Conservation (phyloP, 2,329 filamentous ascomycete genomes). For the Fusarium oligoseptatum region DNA sequence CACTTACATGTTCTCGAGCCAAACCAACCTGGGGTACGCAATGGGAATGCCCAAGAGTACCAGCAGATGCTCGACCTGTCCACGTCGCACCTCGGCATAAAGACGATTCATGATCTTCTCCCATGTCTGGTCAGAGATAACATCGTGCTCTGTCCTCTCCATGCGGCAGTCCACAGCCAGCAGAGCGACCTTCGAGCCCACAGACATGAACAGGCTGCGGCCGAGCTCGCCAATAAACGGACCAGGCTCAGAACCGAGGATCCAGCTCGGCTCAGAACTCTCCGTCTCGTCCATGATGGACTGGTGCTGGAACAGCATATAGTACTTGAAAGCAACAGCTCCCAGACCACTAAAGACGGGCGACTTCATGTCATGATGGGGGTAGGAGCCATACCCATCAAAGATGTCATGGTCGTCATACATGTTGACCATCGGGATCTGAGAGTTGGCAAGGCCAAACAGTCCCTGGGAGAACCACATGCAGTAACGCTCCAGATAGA, state of each 20-base stretch:
- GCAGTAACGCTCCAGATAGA: conserved; percentile 89
- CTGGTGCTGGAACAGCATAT: conserved; percentile 98
- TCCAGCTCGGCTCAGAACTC: conserved; percentile 89
- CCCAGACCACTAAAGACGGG: conserved; percentile 92
- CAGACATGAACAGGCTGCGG: conserved; percentile 85
- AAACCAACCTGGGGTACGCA: conserved; percentile 81
- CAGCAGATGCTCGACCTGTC: conserved; percentile 89
- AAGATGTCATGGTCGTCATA: conserved; percentile 96
- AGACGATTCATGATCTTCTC: conserved; percentile 89
- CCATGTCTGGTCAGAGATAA: conserved; percentile 85
- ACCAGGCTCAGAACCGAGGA: conserved; percentile 82
- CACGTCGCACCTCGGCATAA: conserved; percentile 83
- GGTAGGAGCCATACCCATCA: conserved; percentile 93
- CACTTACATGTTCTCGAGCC: conserved; percentile 77
- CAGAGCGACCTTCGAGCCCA: conserved; percentile 84
- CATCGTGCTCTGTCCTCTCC: conserved; percentile 85
- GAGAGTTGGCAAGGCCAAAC: conserved; percentile 90
- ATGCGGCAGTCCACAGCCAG: conserved; percentile 92
- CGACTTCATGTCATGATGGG: conserved; percentile 90
- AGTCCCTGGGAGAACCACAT: conserved; percentile 98
- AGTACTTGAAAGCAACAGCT: conserved; percentile 96
- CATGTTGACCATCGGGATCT: conserved; percentile 99
- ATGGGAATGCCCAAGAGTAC: conserved; percentile 88
- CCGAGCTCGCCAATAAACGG: conserved; percentile 92
- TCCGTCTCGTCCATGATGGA: conserved; percentile 86